Conservation (phyloP, 2,329 filamentous ascomycete species). For the Aureobasidium sp. region DNA sequence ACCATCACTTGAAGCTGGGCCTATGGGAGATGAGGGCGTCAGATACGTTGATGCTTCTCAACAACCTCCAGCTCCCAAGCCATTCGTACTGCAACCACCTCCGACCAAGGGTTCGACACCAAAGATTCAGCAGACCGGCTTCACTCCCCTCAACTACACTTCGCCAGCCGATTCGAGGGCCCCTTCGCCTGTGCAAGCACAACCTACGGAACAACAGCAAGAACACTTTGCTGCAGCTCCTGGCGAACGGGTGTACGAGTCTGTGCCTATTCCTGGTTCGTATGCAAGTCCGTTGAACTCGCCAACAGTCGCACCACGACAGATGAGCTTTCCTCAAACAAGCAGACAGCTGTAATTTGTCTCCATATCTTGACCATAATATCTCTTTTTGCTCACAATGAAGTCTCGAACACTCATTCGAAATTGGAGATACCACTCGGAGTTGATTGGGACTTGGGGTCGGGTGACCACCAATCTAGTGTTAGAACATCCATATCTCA, state of each 20-base stretch:
- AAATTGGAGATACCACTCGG: not conserved
- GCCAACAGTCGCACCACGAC: constrained; percentile 12
- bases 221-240: constrained; percentile 64
- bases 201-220: constrained; percentile 44
- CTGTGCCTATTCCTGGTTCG: constrained; percentile 82
- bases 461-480: not conserved
- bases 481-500: not conserved
- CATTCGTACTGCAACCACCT: constrained; percentile 84
- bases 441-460: not conserved
- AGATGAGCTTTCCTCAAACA: not conserved
- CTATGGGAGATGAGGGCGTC: constrained; percentile 48
- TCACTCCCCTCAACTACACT: constrained; percentile 41
- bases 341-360: not conserved
- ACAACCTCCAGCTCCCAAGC: constrained; percentile 39
- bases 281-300: constrained; percentile 41
- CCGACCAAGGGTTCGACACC: constrained; percentile 73
- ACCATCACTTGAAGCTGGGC: constrained; percentile 29
- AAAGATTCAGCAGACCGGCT: constrained; percentile 56
- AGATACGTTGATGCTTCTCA: constrained; percentile 53
- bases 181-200: constrained; percentile 11
- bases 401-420: not conserved
- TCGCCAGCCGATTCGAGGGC: constrained; percentile 19
- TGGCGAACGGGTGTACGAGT: constrained; percentile 76
- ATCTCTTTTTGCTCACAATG: not conserved
- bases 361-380: not conserved